A percentile compares a stretch with the other conserved stretches of the same genome.
phyloP scores from a whole-genome alignment of 371 early-diverging fungal species.

The Smittium culicis region DNA sequence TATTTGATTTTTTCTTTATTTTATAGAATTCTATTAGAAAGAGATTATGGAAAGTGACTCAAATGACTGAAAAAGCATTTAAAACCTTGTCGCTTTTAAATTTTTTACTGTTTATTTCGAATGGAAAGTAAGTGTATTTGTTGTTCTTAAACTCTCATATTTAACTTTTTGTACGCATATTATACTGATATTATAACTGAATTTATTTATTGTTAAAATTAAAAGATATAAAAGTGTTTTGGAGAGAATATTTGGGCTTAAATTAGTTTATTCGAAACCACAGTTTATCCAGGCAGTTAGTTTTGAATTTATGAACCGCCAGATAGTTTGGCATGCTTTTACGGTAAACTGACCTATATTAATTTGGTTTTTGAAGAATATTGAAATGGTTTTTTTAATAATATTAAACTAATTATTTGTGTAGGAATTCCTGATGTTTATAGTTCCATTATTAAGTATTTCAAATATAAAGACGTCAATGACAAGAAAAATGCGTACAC shows the following conservation, averaged over 20 bases:
- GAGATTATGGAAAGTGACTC: constrained; percentile 45
- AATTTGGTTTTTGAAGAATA: not conserved
- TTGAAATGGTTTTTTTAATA: not conserved
- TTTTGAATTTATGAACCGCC: constrained; percentile 84
- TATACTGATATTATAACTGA: too few relatives aligned
- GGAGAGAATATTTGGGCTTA: constrained; percentile 65
- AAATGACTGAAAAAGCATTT: constrained; percentile 49
- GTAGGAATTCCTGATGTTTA: constrained; percentile 77
- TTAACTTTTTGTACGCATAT: too few relatives aligned
- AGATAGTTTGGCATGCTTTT: constrained; percentile 88
- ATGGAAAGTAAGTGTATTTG: constrained; percentile 46
- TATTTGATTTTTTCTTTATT: too few relatives aligned
- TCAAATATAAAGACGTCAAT: constrained; percentile 48
- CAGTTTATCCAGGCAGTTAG: constrained; percentile 63
- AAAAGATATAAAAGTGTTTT: constrained; percentile 59
- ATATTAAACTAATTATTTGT: too few relatives aligned
- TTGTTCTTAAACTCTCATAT: too few relatives aligned
- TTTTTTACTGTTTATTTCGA: constrained; percentile 65
- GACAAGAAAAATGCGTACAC: constrained; percentile 21
- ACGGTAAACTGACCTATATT: constrained; percentile 54
- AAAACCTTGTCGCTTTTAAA: constrained; percentile 52
- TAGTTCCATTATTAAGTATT: constrained; percentile 70
- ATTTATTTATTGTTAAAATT: too few relatives aligned
- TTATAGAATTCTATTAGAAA: not conserved
- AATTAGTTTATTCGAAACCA: constrained; percentile 63